These are phyloP conservation scores for Achlya hypogyna DNA, from an alignment of 352 stramenopile species.

Conservation along the genomic window DNA sequence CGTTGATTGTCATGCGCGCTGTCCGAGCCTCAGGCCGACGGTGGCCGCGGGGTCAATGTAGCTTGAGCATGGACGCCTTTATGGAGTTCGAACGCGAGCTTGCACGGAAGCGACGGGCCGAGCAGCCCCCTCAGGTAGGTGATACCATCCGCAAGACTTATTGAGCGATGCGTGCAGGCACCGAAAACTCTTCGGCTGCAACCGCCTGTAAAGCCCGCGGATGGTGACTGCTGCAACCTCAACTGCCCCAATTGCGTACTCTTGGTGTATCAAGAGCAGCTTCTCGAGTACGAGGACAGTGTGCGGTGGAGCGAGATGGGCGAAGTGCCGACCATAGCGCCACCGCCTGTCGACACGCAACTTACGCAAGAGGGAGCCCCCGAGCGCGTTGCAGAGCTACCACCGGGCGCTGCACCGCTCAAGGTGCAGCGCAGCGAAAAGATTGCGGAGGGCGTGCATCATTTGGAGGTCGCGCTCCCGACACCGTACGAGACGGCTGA, in stretches of 20 bases:
- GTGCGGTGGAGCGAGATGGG: slow-evolving; percentile 1
- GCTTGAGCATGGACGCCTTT: slow-evolving; percentile 65
- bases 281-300: slow-evolving; percentile 65
- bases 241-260: slow-evolving; percentile 84
- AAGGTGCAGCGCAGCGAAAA: not conserved
- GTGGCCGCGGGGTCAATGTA: not conserved
- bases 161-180: slow-evolving; percentile 7
- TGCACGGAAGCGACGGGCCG: slow-evolving; percentile 43
- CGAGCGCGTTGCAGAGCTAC: not conserved
- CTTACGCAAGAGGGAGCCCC: not conserved
- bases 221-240: slow-evolving; percentile 76
- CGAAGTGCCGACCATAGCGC: not conserved
- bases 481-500: slow-evolving; percentile 35
- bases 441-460: not conserved
- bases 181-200: slow-evolving; percentile 28
- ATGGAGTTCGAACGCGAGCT: slow-evolving; percentile 81
- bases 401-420: not conserved
- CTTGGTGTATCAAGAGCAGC: slow-evolving; percentile 77
- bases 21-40: not conserved
- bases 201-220: slow-evolving; percentile 49
- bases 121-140: slow-evolving; percentile 16
- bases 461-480: slow-evolving; percentile 2
- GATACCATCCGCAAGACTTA: not conserved
- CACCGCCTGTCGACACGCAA: not conserved
- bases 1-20: not conserved